Conservation (phyloP, 208 protist species). For the Leishmania mexicana region DNA sequence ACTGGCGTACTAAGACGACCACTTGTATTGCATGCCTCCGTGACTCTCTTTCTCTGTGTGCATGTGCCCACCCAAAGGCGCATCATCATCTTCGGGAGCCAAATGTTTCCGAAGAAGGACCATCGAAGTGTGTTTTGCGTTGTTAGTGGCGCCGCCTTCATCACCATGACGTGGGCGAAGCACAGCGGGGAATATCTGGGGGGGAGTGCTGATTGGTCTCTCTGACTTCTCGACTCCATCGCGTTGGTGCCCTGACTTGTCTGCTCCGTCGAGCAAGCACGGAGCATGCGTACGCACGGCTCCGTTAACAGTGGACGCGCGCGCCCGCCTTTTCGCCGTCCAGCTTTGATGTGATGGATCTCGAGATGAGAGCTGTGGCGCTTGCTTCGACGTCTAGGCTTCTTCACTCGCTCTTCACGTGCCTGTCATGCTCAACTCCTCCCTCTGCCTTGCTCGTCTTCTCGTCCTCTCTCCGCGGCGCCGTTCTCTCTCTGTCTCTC, state of each 20-base stretch:
- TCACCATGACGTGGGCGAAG: not conserved
- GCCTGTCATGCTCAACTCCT: not conserved
- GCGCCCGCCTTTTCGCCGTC: not conserved
- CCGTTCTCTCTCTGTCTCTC: not conserved
- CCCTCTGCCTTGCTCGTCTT: not conserved
- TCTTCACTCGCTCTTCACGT: not conserved
- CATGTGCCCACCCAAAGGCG: not conserved
- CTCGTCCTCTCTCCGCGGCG: not conserved
- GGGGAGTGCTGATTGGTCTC: not conserved
- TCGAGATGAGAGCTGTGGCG: not conserved
- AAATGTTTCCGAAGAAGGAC: not conserved
- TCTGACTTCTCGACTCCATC: not conserved
- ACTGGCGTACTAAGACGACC: not conserved
- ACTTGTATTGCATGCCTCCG: not conserved
- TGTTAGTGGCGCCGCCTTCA: not conserved
- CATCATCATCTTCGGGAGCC: not conserved
- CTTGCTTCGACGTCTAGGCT: not conserved
- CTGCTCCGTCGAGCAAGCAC: not conserved
- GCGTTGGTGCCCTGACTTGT: not conserved
- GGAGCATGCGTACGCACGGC: not conserved
- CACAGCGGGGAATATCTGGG: not conserved
- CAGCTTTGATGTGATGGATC: not conserved
- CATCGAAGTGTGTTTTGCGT: not conserved
- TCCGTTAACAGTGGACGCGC: not conserved
- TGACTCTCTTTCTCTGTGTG: not conserved